Evolutionary conservation across 2,329 filamentous ascomycete genomes (phyloP), one percentile per base, ranked within the genome.

Genomic region (Pseudogymnoascus sp.): DNA sequence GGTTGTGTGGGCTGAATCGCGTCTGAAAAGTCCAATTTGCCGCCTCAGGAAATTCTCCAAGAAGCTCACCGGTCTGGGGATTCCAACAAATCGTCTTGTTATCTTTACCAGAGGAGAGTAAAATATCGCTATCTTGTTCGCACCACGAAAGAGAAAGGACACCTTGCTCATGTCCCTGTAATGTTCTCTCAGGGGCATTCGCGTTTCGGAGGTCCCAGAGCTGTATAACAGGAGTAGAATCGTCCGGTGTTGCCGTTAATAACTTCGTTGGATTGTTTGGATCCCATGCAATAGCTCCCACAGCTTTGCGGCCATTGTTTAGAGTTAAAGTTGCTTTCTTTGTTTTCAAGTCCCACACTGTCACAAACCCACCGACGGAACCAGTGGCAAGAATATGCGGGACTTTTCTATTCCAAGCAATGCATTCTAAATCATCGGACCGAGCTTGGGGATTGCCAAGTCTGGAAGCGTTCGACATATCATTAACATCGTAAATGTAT

Each of bases 1-100:
- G 93, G 75, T 99, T 96, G 69, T 90, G 87, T 31, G 95, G 95
- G 75, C 96, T 93, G 83, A 96, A 97, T 66, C 88, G 85, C 4
- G 95, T 96, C 74, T 93, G 87, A 80, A 99, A 99, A 5, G 93
- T 96, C 93, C 95, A 99, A 76, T 97, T 99, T n/a, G 93, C 97
- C 62, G 96, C 93, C 71, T 97, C 91, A 4, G 93, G 93, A 73
- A 97, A 93, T 76, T 97, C 93, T 68, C 96, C 95, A 67, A 92
- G 89, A 11, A 85, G 82, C 73, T 95, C 86, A 62, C 93, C 93
- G 2, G 89, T 96, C 72, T 95, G 90, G 1, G 95, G 91, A 76
- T 97, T 97, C 95, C 96, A 99, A 66, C 95, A 87, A 65, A 99
- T 84, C 1, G 93, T 97, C 70, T 91, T 86, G 74, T 97, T 97